phyloP scores from a whole-genome alignment of 2,329 filamentous ascomycete genomes.

The Chaetomium olivaceum region DNA sequence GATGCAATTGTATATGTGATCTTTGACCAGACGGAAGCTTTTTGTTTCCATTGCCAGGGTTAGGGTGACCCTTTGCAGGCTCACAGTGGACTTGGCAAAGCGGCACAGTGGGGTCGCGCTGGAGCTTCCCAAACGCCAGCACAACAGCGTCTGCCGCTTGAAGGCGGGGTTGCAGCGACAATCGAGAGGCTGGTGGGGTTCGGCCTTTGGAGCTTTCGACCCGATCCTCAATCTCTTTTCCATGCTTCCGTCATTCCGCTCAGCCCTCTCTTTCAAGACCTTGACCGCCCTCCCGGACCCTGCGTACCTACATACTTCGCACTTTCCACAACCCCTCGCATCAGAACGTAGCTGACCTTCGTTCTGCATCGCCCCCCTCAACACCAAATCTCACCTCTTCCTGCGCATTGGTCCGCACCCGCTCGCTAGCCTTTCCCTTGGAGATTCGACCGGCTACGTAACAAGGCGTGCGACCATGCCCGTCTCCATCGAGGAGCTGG shows the following conservation, averaged over 20 bases:
- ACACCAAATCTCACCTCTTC: background rate
- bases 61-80: background rate
- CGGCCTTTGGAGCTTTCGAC: conserved; percentile 35
- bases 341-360: conserved; percentile 17
- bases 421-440: background rate
- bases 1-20: background rate
- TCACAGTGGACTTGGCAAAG: conserved; percentile 3
- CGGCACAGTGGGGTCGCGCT: conserved; percentile 12
- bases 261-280: conserved; percentile 15
- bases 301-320: conserved; percentile 6
- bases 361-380: conserved; percentile 17
- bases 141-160: conserved; percentile 7
- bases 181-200: conserved; percentile 38
- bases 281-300: conserved; percentile 21
- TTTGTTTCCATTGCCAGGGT: background rate
- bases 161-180: conserved; percentile 34
- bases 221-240: conserved; percentile 34
- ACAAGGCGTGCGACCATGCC: conserved; percentile 53
- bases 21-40: background rate
- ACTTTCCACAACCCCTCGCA: conserved; percentile 10
- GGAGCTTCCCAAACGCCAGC: conserved; percentile 20
- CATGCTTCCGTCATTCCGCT: conserved; percentile 34
- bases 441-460: conserved; percentile 9
- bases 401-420: conserved; percentile 1
- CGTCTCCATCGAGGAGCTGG: conserved; percentile 86